These are phyloP conservation scores for Coemansia sp. DNA, from an alignment of 192 early-diverging fungal genomes.

Conservation along the genomic window DNA sequence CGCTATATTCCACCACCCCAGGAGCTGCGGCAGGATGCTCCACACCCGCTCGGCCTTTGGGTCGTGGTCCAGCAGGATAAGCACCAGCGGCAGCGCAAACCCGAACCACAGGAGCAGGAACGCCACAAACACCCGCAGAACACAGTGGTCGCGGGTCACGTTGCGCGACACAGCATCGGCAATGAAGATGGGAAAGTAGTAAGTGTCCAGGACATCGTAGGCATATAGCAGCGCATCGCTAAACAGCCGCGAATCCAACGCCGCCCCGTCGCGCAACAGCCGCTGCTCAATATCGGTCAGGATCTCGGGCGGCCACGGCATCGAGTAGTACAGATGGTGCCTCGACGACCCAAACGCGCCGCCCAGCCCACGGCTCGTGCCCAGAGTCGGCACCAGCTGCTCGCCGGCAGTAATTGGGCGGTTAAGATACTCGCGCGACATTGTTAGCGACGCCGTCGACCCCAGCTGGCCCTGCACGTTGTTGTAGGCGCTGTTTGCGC, in stretches of 20 bases:
- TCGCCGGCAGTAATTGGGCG: conserved; percentile 32
- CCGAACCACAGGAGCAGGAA: conserved; percentile 41
- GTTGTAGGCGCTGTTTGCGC: conserved; percentile 24
- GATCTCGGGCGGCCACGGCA: conserved; percentile 50
- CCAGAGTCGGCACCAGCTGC: conserved; percentile 6
- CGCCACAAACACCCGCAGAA: conserved; percentile 38
- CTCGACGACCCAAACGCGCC: conserved; percentile 15
- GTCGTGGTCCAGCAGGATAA: conserved; percentile 33
- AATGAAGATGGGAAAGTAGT: conserved; percentile 47
- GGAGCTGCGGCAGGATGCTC: conserved; percentile 30
- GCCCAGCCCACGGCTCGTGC: conserved; percentile 15
- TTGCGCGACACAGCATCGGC: conserved; percentile 44
- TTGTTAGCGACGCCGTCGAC: conserved; percentile 35
- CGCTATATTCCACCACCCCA: conserved; percentile 49
- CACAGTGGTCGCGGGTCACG: conserved; percentile 45
- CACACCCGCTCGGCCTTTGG: conserved; percentile 34
- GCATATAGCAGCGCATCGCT: conserved; percentile 42
- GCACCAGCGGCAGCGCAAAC: conserved; percentile 41
- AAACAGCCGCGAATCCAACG: conserved; percentile 33
- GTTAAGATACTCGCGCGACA: conserved; percentile 36
- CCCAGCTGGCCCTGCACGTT: conserved; percentile 17
- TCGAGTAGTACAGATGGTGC: conserved; percentile 43
- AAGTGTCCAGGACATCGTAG: conserved; percentile 48
- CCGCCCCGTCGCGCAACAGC: conserved; percentile 37
- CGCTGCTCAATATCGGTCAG: conserved; percentile 47